Evolutionary conservation across 257 asterid species (phyloP), one percentile per base, ranked within the genome.

Genomic region (Gentiana dahurica): DNA sequence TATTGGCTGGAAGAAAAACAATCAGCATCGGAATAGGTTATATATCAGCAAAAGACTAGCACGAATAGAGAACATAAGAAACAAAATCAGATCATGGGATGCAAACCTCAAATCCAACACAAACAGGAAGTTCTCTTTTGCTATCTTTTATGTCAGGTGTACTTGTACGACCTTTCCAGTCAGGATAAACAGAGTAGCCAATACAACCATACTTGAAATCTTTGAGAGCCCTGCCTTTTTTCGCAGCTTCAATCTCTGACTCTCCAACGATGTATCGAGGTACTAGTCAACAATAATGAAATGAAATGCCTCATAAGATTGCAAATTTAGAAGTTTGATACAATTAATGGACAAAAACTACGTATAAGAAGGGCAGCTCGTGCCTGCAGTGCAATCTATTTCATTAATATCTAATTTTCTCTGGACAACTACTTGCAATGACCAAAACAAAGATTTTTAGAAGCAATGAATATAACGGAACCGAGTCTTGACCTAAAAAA

Each of bases 31-130:
- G 46, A 24, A 1, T 24, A 24, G 24, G 24, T 24, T 24, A 24
- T 24, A 24, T 24, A 24, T 24, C 24, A 24, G 24, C 24, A 24
- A 24, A 24, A 24, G 24, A 24, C 24, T 24, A 24, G 24, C 24
- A 1, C 24, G 0, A 24, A 24, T 24, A 24, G 24, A 24, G 0
- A 24, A 41, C 9, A 41, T 41, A 41, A 41, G 46, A 41, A 5
- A 41, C 46, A 41, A 51, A 7, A 65, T 39, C 57, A 12, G 24
- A 8, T 62, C 55, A 46, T 8, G 45, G 53, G 59, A 76, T 54
- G 69, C 83, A 45, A 76, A 91, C 98, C 96, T 87, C 94, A 70
- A 85, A 78, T 61, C 98, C 98, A 39, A 81, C 69, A 64, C 98
- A 91, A 37, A 80, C 71, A 2, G 98, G 98, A 62, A 91, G 67